Base-by-base conservation (phyloP, 805 yeast species). In the Ogataea siamensis region DNA sequence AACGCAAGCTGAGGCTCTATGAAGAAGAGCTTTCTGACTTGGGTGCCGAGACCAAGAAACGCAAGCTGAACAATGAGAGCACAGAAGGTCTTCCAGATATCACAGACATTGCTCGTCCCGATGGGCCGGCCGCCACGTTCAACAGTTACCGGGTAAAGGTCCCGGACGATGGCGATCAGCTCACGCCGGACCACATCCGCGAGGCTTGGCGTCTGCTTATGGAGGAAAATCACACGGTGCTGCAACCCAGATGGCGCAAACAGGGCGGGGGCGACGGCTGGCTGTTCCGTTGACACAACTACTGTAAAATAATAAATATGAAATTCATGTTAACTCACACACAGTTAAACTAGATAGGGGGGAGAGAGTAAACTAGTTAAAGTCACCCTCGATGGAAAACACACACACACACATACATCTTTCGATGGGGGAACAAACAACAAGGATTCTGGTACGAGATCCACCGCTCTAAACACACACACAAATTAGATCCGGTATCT, bases 171-270 rank as follows among this genome's bases (percentile, higher is more conserved):
- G 56, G 66, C 27, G 70, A 70, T 32, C 96, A 96, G 1, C 58
- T 89, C 30, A 68, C 77, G 22, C 95, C 97, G 0, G 88, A 85
- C 43, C 94, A 89, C 55, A 71, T 89, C 19, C 64, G 94, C 34
- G 95, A 87, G 51, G 96, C 96, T 1, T 86, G 94, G 91, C 68
- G 94, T 49, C 58, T 83, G 32, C 83, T 80, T 49, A 78, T 76
- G 47, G 46, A 71, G 28, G 95, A 88, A 52, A 76, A 73, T 35
- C 79, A 82, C 21, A 73, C 79, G 3, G 72, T 78, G 1, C 78
- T 84, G 5, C 47, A 45, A 28, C 73, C 81, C 2, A 76, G 77
- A 37, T 83, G 89, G 87, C 68, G 89, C 40, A 60, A 71, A 6
- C 86, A 83, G 54, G 87, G 87, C 10, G 81, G 81, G 4, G 76